phyloP scores from a whole-genome alignment of 148 eudicot genomes.

The Diospyros kaki region DNA sequence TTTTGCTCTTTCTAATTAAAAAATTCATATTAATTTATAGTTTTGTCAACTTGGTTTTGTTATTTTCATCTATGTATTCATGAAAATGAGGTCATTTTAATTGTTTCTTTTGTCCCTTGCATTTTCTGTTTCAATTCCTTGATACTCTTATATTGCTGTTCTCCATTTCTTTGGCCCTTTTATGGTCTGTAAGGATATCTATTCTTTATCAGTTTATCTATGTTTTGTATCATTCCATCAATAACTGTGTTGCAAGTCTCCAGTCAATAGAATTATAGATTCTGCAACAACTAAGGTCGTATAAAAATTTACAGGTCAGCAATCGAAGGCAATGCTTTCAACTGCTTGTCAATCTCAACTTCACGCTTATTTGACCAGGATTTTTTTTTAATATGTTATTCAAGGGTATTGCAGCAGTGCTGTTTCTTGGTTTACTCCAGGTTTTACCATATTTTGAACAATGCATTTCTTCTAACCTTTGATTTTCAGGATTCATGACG shows the following conservation, averaged over 20 bases:
- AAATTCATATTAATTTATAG: no score
- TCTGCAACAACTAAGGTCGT: neutral
- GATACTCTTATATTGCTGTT: no score
- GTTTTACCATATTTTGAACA: neutral
- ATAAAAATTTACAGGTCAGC: neutral
- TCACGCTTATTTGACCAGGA: neutral
- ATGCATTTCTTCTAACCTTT: conserved; percentile 3
- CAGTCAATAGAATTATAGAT: neutral
- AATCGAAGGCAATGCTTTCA: neutral
- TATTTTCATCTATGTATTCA: no score
- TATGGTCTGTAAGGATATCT: no score
- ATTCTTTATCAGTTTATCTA: no score
- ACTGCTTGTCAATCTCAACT: neutral
- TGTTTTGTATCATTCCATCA: neutral
- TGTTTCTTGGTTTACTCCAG: neutral
- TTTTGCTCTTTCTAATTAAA: no score
- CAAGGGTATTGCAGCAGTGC: neutral
- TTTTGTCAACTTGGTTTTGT: no score
- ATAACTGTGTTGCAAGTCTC: neutral
- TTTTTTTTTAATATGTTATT: no score
- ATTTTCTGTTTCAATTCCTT: no score
- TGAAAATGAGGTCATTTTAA: no score
- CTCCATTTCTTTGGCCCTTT: no score
- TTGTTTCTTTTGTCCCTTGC: no score
- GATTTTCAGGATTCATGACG: conserved; percentile 45